Evolutionary conservation across 2,329 filamentous ascomycete genomes (phyloP).

Genomic region (Ciborinia camelliae): DNA sequence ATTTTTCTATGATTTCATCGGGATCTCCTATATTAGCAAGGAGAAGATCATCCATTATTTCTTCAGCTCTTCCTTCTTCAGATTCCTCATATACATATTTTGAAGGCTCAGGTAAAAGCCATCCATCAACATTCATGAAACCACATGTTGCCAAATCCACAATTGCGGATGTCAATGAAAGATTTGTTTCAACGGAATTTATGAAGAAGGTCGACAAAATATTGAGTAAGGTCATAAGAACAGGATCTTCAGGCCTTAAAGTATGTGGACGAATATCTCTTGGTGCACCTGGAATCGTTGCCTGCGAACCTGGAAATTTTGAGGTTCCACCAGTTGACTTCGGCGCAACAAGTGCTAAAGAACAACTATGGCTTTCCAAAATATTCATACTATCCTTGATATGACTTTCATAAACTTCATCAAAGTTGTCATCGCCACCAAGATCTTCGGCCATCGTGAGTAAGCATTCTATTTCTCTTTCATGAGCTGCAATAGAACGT

Average conservation of each 20-base stretch:
- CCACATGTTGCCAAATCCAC: conserved; percentile 81
- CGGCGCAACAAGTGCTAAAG: conserved; percentile 62
- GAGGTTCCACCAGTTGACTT: conserved; percentile 55
- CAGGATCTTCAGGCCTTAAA: conserved; percentile 58
- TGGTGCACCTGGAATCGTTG: conserved; percentile 58
- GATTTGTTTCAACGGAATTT: conserved; percentile 87
- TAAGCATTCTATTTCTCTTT: conserved; percentile 70
- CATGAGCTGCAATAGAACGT: conserved; percentile 70
- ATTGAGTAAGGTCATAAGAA: conserved; percentile 63
- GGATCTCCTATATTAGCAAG: conserved; percentile 23
- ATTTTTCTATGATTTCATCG: conserved; percentile 42
- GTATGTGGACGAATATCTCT: conserved; percentile 59
- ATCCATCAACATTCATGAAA: conserved; percentile 82
- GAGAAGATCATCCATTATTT: conserved; percentile 39
- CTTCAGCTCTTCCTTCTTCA: conserved; percentile 33
- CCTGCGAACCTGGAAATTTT: conserved; percentile 52
- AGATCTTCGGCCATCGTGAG: conserved; percentile 65
- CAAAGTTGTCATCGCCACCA: conserved; percentile 65
- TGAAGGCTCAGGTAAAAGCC: conserved; percentile 74
- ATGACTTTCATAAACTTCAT: conserved; percentile 69
- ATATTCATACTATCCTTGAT: conserved; percentile 67
- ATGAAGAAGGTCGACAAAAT: conserved; percentile 78
- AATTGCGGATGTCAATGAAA: conserved; percentile 80
- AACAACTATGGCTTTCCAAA: conserved; percentile 72
- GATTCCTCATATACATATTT: conserved; percentile 56